Evolutionary conservation across 306 rosid species (phyloP), one percentile per base, ranked within the genome.

Genomic region (Alnus glutinosa): DNA sequence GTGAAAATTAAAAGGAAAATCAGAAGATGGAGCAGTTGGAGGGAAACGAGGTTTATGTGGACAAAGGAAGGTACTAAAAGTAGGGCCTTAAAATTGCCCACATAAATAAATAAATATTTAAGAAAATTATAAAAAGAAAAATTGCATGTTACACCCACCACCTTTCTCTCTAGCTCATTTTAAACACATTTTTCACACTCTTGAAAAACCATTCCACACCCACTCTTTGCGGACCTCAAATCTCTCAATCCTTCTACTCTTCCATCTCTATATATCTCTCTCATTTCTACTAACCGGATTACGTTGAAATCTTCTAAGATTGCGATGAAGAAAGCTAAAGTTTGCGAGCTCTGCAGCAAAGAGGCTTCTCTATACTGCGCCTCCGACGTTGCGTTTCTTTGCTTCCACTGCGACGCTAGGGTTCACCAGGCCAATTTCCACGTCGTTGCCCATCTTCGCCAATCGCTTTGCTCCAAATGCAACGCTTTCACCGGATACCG

Each of bases 371-470:
- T 85, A 47, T 81, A 78, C 78, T 85, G 88, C 59, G 19, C 70
- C 16, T 64, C 88, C 1, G 88, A 85, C 52, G 42, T 80, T 6
- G 88, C 88, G 32, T 81, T 81, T 69, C 85, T 85, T 23, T 85
- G 88, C 86, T 32, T 39, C 30, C 46, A 4, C 44, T 82, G 88
- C 79, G 88, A 85, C 59, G 68, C 75, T 28, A 39, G 19, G 15
- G 86, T 85, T 48, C 88, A 85, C 64, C 34, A 23, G 19, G 88
- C 86, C 28, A 85, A 85, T 76, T 85, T 85, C 63, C 79, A 82
- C 48, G 88, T 85, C 8, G 86, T 84, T 19, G 86, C 84, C 49
- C 88, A 85, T 55, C 7, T 85, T 67, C 88, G 88, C 34, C 82
- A 75, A 2, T 30, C 71, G 47, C 69, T 85, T 66, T 85, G 86